Conservation (phyloP, 2,329 filamentous ascomycete species). For the Apiospora phragmitis region DNA sequence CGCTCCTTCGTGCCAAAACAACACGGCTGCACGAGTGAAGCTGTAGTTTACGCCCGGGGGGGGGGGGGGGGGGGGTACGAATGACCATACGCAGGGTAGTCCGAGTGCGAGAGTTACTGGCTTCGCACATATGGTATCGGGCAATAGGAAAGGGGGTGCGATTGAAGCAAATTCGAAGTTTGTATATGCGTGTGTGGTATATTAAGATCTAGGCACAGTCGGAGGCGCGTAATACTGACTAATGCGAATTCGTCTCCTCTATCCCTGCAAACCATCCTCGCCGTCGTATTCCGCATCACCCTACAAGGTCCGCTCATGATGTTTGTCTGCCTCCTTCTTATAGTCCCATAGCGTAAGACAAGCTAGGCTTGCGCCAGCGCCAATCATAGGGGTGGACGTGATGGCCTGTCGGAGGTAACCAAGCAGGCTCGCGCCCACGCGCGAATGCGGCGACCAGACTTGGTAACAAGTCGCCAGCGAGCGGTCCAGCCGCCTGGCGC, state of each 20-base stretch:
- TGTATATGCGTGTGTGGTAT: no score
- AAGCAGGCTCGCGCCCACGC: not conserved
- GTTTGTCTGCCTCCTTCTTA: not conserved
- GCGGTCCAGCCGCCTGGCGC: not conserved
- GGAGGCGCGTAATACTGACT: no score
- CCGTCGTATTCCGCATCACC: no score
- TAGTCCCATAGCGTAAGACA: not conserved
- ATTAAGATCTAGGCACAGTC: no score
- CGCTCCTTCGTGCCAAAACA: not conserved
- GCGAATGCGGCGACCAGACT: not conserved
- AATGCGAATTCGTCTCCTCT: not conserved
- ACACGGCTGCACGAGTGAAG: not conserved
- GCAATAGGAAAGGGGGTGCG: not conserved
- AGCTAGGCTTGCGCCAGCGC: not conserved
- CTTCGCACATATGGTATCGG: not conserved
- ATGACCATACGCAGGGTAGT: not conserved
- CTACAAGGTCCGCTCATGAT: not conserved
- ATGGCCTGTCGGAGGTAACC: not conserved
- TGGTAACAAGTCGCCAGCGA: not conserved
- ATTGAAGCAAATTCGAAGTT: no score
- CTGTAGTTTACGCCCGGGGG: not conserved
- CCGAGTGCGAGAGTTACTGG: not conserved
- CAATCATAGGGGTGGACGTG: not conserved
- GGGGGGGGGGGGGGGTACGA: no score
- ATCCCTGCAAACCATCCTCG: not conserved